A percentile compares a stretch with the other conserved stretches of the same genome.
These are phyloP conservation scores for Chalaropsis thielavioides DNA, from an alignment of 2,329 filamentous ascomycete species.

Conservation along the genomic window DNA sequence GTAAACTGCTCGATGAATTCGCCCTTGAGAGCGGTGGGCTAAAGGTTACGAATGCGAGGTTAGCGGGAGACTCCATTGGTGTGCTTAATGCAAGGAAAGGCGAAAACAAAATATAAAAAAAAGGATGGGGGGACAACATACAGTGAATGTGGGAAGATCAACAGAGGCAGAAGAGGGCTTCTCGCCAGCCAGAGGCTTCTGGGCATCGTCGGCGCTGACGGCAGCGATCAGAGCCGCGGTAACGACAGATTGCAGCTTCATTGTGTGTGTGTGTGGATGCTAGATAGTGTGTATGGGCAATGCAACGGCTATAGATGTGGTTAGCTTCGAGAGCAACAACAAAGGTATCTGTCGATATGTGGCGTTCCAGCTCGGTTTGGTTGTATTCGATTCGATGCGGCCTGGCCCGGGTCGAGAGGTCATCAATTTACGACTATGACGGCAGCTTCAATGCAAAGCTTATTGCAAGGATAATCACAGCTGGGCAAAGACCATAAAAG, in stretches of 20 bases:
- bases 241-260: constrained; percentile 73
- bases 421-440: neutral
- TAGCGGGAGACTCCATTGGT: neutral
- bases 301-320: neutral
- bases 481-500: neutral
- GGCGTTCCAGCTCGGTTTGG: no score
- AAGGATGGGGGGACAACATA: constrained; percentile 39
- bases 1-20: constrained; percentile 98
- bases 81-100: neutral
- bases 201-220: constrained; percentile 18
- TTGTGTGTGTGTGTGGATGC: constrained; percentile 32
- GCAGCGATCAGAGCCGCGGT: constrained; percentile 57
- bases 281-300: neutral
- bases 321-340: neutral
- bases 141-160: constrained; percentile 72
- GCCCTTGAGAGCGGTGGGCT: constrained; percentile 81
- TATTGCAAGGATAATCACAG: constrained; percentile 21
- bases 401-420: neutral
- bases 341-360: no score
- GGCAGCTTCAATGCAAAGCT: constrained; percentile 54
- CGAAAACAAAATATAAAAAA: no score
- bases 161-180: constrained; percentile 42
- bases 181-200: constrained; percentile 42
- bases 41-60: constrained; percentile 14
- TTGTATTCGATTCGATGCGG: neutral